Evolutionary conservation across 352 stramenopile species (phyloP), one percentile per base, ranked within the genome.

Genomic region (Globisporangium nodosum): DNA sequence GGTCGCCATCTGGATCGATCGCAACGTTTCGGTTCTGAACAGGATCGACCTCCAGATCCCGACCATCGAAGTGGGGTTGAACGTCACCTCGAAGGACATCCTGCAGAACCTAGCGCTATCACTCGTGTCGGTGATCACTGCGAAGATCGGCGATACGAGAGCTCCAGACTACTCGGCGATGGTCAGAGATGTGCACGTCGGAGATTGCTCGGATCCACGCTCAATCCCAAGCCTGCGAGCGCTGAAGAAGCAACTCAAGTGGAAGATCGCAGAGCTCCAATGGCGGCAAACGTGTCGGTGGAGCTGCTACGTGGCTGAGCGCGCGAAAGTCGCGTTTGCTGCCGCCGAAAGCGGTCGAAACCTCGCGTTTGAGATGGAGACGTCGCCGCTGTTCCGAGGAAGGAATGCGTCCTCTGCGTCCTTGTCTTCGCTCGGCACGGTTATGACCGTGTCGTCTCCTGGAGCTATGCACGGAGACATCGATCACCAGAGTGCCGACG

Each of bases 21-120:
- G 69, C 1, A 65, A 77, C 24, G 65, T 68, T 9, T 61, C 43
- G 0, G 49, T 79, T 7, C 70, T 58, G 42, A 80, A 85, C 63
- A 71, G 63, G 31, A 65, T 90, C 1, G 69, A 75, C 39, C 53
- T 92, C 9, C 66, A 80, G 45, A 89, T 92, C 37, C 77, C 80
- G 30, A 66, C 63, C 1, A 71, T 90, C 31, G 65, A 88, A 56
- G 70, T 88, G 1, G 56, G 70, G 5, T 56, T 90, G 9, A 77
- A 73, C 33, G 51, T 69, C 5, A 58, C 68, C 16, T 87, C 75
- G 12, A 92, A 90, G 55, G 63, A 73, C 47, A 90, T 90, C 11
- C 62, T 90, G 0, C 71, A 88, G 37, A 80, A 89, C 47, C 54
- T 90, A 13, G 61, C 46, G 11, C 52, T 65, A 13, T 69, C 72